These are phyloP conservation scores for Epichloe hybrida DNA, from an alignment of 2,329 filamentous ascomycete genomes.

Conservation along the genomic window DNA sequence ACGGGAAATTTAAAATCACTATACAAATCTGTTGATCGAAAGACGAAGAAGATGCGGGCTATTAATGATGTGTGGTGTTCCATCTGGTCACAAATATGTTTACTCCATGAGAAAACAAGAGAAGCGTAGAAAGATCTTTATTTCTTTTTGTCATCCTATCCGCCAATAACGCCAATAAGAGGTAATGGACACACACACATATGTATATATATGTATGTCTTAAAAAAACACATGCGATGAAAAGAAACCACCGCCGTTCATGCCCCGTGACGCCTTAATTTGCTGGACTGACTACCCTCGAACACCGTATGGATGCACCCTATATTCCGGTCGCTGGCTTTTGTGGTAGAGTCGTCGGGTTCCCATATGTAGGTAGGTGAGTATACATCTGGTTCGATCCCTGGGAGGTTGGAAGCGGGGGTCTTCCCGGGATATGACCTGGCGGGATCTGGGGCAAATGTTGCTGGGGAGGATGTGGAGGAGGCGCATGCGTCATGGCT, in stretches of 20 bases:
- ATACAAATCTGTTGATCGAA: slow-evolving; percentile 13
- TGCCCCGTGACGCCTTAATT: slow-evolving; percentile 20
- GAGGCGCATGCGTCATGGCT: slow-evolving; percentile 24
- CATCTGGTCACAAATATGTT: slow-evolving; percentile 2
- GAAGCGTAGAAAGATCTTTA: not conserved
- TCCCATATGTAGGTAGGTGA: slow-evolving; percentile 43
- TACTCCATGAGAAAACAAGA: not conserved
- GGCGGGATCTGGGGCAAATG: slow-evolving; percentile 30
- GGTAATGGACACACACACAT: not conserved
- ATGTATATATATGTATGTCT: not conserved
- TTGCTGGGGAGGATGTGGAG: slow-evolving; percentile 13
- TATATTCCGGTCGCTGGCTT: slow-evolving; percentile 40
- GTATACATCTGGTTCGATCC: slow-evolving; percentile 33
- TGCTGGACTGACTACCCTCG: slow-evolving; percentile 8
- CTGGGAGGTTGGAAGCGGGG: slow-evolving; percentile 29
- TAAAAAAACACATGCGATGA: not conserved
- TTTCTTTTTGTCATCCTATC: slow-evolving; percentile 16
- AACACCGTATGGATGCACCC: slow-evolving; percentile 18
- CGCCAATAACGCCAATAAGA: slow-evolving; percentile 24
- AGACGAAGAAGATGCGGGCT: slow-evolving; percentile 10
- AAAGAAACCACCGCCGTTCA: slow-evolving; percentile 17
- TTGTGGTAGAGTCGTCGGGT: slow-evolving; percentile 45
- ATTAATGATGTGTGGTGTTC: slow-evolving; percentile 7
- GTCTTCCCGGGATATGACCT: slow-evolving; percentile 32
- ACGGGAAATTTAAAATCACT: not conserved